These are phyloP conservation scores for Leptographium radiaticola DNA, from an alignment of 2,329 filamentous ascomycete species.

Conservation along the genomic window DNA sequence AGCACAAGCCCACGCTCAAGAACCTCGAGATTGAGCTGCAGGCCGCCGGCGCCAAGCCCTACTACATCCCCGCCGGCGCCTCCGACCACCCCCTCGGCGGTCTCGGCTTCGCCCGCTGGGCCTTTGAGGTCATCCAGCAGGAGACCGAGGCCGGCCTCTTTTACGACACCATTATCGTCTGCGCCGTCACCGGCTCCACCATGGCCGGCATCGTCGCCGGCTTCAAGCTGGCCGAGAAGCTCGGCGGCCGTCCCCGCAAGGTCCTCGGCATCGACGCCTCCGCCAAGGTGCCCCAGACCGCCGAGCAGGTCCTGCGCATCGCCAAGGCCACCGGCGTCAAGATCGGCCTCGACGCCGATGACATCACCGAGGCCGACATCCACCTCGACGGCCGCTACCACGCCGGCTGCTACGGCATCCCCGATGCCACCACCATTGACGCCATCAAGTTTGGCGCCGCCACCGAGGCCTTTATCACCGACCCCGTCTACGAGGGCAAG, in stretches of 20 bases:
- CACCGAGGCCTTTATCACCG: conserved; percentile 61
- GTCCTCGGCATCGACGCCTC: conserved; percentile 57
- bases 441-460: conserved; percentile 55
- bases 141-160: conserved; percentile 48
- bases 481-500: conserved; percentile 68
- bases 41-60: conserved; percentile 37
- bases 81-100: conserved; percentile 59
- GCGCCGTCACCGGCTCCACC: conserved; percentile 58
- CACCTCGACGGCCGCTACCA: conserved; percentile 52
- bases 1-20: conserved; percentile 51
- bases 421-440: conserved; percentile 50
- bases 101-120: conserved; percentile 58
- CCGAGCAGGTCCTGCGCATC: conserved; percentile 53
- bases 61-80: conserved; percentile 60
- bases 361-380: conserved; percentile 50
- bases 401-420: conserved; percentile 54
- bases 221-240: conserved; percentile 48
- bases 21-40: conserved; percentile 29
- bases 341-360: conserved; percentile 46
- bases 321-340: conserved; percentile 48
- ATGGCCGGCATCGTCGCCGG: conserved; percentile 61
- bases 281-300: conserved; percentile 46
- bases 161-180: conserved; percentile 56
- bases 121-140: conserved; percentile 53
- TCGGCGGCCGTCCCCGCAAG: conserved; percentile 28